Conservation (phyloP, 345 rosid species). For the Combretum micranthum region DNA sequence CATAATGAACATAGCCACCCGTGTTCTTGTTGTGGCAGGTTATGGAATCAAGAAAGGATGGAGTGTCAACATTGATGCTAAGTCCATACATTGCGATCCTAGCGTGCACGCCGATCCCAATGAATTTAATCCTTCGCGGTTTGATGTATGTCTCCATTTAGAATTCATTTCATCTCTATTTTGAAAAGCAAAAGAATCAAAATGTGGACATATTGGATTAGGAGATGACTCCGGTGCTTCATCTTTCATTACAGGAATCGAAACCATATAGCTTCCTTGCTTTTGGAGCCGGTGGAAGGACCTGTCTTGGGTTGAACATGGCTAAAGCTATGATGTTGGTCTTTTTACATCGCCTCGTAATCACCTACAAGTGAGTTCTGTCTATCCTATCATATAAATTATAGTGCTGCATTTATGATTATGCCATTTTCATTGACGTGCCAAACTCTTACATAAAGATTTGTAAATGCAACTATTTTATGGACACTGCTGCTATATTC, state of each 20-base stretch:
- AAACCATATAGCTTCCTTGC: slow-evolving; percentile 60
- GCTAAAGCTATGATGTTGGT: slow-evolving; percentile 85
- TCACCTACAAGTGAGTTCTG: slow-evolving; percentile 53
- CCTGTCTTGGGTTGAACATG: slow-evolving; percentile 81
- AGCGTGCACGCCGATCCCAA: slow-evolving; percentile 35
- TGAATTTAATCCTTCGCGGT: slow-evolving; percentile 66
- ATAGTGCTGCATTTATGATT: too few species aligned
- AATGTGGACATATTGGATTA: too few species aligned
- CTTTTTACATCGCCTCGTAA: slow-evolving; percentile 75
- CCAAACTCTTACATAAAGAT: too few species aligned
- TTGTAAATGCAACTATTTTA: too few species aligned
- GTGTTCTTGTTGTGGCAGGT: slow-evolving; percentile 24
- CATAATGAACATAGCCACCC: not conserved
- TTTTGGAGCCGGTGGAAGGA: slow-evolving; percentile 80
- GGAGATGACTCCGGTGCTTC: too few species aligned
- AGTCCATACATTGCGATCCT: slow-evolving; percentile 63
- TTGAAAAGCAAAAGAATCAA: too few species aligned
- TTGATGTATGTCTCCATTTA: slow-evolving; percentile 31
- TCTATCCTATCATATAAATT: too few species aligned
- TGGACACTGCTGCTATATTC: not conserved
- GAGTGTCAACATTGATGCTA: slow-evolving; percentile 61
- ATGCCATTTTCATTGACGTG: too few species aligned
- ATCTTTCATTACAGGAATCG: slow-evolving; percentile 33
- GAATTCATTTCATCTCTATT: not conserved
- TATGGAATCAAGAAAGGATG: slow-evolving; percentile 55